phyloP scores from a whole-genome alignment of 2,329 filamentous ascomycete species.

The Hypoxylon sp. region DNA sequence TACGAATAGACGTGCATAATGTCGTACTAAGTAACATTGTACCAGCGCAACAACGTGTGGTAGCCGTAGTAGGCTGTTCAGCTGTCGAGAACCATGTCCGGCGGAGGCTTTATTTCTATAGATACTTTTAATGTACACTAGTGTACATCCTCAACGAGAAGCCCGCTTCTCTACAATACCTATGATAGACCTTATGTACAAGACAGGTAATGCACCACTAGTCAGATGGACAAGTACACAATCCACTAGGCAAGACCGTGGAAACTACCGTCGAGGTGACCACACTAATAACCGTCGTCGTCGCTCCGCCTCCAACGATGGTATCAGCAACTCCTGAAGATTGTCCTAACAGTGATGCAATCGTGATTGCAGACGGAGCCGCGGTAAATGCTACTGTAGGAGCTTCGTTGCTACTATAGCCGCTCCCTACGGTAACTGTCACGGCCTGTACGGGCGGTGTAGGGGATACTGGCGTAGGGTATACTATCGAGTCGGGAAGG shows the following conservation, averaged over 20 bases:
- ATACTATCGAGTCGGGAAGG: slow-evolving; percentile 1
- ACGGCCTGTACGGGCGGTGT: slow-evolving; percentile 17
- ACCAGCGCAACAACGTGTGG: too few relatives aligned
- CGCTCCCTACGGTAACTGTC: slow-evolving; percentile 18
- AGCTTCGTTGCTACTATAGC: slow-evolving; percentile 2
- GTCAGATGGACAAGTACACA: slow-evolving; percentile 19
- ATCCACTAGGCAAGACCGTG: slow-evolving; percentile 17
- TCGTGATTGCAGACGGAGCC: slow-evolving; percentile 2
- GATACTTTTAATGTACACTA: too few relatives aligned
- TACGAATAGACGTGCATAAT: slow-evolving; percentile 9
- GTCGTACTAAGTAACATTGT: too few relatives aligned
- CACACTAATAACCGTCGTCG: slow-evolving; percentile 21
- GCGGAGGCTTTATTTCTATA: too few relatives aligned
- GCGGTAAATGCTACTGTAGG: slow-evolving; percentile 1
- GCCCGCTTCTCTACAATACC: too few relatives aligned
- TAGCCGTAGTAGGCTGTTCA: too few relatives aligned
- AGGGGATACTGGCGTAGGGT: not conserved
- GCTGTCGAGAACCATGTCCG: too few relatives aligned
- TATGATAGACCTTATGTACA: too few relatives aligned
- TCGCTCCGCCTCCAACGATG: slow-evolving; percentile 14
- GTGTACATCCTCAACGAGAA: too few relatives aligned
- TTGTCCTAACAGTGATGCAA: slow-evolving; percentile 14
- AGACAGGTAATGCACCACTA: not conserved
- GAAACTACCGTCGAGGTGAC: slow-evolving; percentile 23
- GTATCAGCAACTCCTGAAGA: slow-evolving; percentile 7